Base-by-base conservation (phyloP, 2,329 filamentous ascomycete species). In the Cladosporium colombiae region DNA sequence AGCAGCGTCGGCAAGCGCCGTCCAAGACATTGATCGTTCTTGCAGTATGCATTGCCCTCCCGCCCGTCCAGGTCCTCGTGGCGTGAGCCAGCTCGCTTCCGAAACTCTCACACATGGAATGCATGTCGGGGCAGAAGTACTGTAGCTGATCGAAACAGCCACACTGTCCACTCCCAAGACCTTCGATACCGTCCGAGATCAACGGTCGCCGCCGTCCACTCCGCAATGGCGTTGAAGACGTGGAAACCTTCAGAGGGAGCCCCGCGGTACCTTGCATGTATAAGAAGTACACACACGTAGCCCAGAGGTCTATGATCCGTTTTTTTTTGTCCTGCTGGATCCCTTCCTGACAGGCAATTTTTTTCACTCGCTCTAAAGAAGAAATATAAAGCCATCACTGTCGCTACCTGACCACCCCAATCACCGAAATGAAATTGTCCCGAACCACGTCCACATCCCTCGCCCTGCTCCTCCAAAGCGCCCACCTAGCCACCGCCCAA, bases 111-210 rank as follows among this genome's bases (percentile, higher is more conserved):
- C 11, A 16, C 8, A 31, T 21, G 5, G 18, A 10, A 18, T 16
- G 18, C 18, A 44, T 14, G 18, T 44, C 40, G 21, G 18, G 40
- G 40, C 7, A n/a, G n/a, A 21, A 21, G 40, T n/a, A 8, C 18
- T 7, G 40, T 44, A 40, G 37, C 5, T 6, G 16, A 40, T 18
- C 37, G 37, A 44, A 44, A 10, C 2, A n/a, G 40, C 40, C 40
- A 44, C 10, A 53, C 59, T 62, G 53, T 62, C 59, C 46, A 62
- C 58, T 40, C 46, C 59, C 53, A 46, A 49, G 57, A 8, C 18
- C n/a, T 13, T 21, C 57, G 16, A 60, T 16, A 40, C 31, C n/a
- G 46, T 21, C 21, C 44, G 21, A 14, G n/a, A 33, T 40, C 23
- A n/a, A 33, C 57, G 21, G 21, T 46, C 25, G 25, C 37, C 18